phyloP scores from a whole-genome alignment of 2,329 filamentous ascomycete species.

The Xylariaceae sp. region DNA sequence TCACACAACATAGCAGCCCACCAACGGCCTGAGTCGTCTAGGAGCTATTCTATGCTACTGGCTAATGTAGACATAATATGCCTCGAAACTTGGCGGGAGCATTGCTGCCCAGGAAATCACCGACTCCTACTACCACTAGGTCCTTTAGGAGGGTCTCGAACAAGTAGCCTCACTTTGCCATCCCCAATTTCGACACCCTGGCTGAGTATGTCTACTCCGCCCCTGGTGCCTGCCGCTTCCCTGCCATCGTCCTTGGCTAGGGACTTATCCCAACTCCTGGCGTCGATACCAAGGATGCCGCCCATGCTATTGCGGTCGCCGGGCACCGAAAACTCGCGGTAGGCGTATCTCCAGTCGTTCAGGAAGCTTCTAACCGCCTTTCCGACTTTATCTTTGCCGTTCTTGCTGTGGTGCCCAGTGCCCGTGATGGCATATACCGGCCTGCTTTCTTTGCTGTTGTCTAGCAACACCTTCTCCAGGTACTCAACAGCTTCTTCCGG shows the following conservation, averaged over 20 bases:
- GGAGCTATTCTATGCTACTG: too few relatives aligned
- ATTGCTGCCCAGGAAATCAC: conserved; percentile 21
- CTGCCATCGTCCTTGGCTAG: conserved; percentile 43
- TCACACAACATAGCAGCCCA: too few relatives aligned
- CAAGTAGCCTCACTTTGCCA: conserved; percentile 60
- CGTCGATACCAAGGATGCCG: conserved; percentile 66
- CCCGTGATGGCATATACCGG: conserved; percentile 95
- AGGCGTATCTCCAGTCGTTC: conserved; percentile 93
- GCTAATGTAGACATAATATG: too few relatives aligned
- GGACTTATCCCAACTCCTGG: conserved; percentile 61
- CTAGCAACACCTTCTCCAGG: conserved; percentile 77
- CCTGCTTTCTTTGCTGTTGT: conserved; percentile 66
- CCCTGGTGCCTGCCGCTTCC: conserved; percentile 34
- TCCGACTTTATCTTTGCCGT: conserved; percentile 97
- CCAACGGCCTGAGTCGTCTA: too few relatives aligned
- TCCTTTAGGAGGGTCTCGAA: conserved; percentile 55
- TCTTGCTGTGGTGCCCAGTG: conserved; percentile 95
- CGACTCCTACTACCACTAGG: conserved; percentile 45
- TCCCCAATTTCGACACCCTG: conserved; percentile 64
- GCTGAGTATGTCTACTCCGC: conserved; percentile 53
- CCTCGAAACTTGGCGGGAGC: too few relatives aligned
- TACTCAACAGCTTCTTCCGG: conserved; percentile 96
- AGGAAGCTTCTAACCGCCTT: conserved; percentile 87
- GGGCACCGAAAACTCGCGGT: conserved; percentile 91
- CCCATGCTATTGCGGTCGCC: conserved; percentile 82